Base-by-base conservation (phyloP, 495 filamentous ascomycete genomes). In the Penicillium salamii region DNA sequence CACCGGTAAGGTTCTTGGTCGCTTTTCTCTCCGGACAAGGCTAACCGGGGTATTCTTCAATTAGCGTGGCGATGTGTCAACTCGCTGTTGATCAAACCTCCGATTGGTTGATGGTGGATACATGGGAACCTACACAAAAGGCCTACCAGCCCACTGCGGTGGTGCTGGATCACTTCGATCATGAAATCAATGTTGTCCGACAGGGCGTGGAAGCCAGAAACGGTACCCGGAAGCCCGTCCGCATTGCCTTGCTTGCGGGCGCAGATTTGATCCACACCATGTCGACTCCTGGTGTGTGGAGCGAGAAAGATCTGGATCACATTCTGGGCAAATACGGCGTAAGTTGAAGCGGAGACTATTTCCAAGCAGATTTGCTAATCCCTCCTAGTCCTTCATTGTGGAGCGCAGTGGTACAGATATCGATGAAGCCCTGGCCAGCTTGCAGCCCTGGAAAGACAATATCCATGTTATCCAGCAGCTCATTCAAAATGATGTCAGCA, bases 371-470 rank as follows among this genome's bases (percentile, higher is more conserved):
- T 9, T 9, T 11, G 45, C 46, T 48, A 40, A 48, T 1, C 12
- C 0, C 6, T 34, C n/a, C 5, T 33, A 76, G 73, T 83, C 86
- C 8, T 96, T 95, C 68, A 90, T 95, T 50, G 81, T 97, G 37
- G 90, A 97, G 67, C 84, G 91, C 32, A 83, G 80, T 33, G 91
- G 91, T n/a, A 93, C 90, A 14, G 89, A 93, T 55, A 86, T 93
- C 49, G 87, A 91, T 51, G 87, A 91, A 55, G 89, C 90, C 3
- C 72, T 93, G 17, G 81, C 84, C 20, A 81, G 78, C 37, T 73
- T 95, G 34, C 82, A 89, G 59, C 82, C 83, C 28, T 87, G 78
- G 79, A 78, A 81, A 42, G 77, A 83, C 40, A 93, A 95, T 50
- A 95, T 97, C 49, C 82, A 88, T 61, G 84, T 93, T 39, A 91